Evolutionary conservation across 495 filamentous ascomycete genomes (phyloP), one percentile per base, ranked within the genome.

Genomic region (Podospora australis): DNA sequence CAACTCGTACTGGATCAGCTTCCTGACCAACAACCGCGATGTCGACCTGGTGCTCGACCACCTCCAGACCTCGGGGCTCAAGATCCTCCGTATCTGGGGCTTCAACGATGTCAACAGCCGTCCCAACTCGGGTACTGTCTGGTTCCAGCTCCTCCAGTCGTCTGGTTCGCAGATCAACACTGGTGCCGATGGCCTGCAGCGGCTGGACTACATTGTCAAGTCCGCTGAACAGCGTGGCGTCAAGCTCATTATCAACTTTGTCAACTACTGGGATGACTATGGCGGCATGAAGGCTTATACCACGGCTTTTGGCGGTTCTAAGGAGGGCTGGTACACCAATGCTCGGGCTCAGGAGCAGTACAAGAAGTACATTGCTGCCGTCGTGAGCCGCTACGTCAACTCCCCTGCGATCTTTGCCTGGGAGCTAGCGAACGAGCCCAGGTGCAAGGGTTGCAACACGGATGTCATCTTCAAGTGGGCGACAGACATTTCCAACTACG

Each of bases 1-100:
- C 4, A 89, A 90, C 64, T 67, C 77, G 38, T 89, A 88, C 71
- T 90, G 82, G 83, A 77, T 87, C 52, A 68, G 74, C 14, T 87
- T 87, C 68, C 73, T 87, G 19, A 78, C 70, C 16, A 79, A 78
- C 59, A 71, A 78, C 50, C 65, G 59, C n/a, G 82, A 87, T 57
- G 77, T 86, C 8, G 79, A 85, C 52, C 71, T 72, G n/a, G 67
- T 81, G 34, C 57, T 73, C 11, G 67, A 79, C 53, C 61, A 77
- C 44, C 61, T 76, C 38, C 48, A 45, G 7, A 49, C 66, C 19
- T 73, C 81, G 10, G 81, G 80, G 2, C 71, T 86, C 44, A 83
- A 82, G 54, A 80, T 87, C 55, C 67, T 86, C 28, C 79, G 84
- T 9, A 71, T 84, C 45, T 87, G 85, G 84, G 83, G 82, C 0